phyloP scores from a whole-genome alignment of 371 early-diverging fungal genomes.

The Mortierella sp. region DNA sequence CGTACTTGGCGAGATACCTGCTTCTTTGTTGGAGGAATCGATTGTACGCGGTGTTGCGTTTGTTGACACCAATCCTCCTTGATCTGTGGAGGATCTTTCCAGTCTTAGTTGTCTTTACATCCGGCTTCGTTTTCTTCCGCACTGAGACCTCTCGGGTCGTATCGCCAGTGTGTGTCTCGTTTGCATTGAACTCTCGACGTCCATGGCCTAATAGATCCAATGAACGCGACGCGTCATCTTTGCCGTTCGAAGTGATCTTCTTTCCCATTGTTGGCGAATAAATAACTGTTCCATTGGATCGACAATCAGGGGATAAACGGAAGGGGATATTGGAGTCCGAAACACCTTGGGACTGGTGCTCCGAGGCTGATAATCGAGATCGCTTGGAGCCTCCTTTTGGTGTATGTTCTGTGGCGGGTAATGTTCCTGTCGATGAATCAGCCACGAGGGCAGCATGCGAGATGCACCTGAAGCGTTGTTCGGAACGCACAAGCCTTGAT shows the following conservation, averaged over 20 bases:
- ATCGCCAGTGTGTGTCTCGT: not conserved
- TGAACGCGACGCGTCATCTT: no score
- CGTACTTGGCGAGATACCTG: constrained; percentile 16
- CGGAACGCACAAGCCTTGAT: not conserved
- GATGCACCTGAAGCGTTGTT: no score
- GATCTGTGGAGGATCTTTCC: constrained; percentile 37
- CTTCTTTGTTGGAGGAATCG: constrained; percentile 39
- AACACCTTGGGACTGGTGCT: not conserved
- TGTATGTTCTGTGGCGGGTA: not conserved
- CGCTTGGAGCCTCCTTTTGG: not conserved
- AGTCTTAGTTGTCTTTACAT: constrained; percentile 37
- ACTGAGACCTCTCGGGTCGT: constrained; percentile 11
- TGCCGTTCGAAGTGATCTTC: no score
- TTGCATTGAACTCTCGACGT: not conserved
- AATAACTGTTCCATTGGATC: no score
- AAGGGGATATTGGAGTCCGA: no score
- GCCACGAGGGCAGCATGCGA: not conserved
- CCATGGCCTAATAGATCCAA: no score
- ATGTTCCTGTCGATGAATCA: not conserved
- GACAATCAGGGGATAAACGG: no score
- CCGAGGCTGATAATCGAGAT: not conserved
- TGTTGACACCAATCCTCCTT: constrained; percentile 11
- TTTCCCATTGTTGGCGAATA: no score
- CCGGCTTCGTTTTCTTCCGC: constrained; percentile 26
- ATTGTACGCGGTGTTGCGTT: constrained; percentile 29